Evolutionary conservation across 306 rosid genomes (phyloP).

Genomic region (Neltuma alba): DNA sequence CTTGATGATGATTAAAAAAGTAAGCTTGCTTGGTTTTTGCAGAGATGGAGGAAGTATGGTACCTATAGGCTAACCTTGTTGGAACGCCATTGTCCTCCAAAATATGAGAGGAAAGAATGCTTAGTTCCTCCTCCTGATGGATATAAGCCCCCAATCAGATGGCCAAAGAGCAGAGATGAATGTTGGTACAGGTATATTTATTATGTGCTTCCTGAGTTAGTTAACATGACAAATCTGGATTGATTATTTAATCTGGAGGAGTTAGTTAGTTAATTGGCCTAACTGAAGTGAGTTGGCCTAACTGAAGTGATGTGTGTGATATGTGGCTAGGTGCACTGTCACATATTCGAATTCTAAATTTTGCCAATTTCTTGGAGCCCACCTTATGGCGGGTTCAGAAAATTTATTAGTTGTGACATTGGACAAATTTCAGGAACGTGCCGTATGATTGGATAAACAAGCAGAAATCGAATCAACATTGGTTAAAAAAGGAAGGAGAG

Average conservation of each 20-base stretch:
- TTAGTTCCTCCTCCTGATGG: conserved; percentile 93
- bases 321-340: neutral
- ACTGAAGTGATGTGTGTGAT: neutral
- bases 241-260: neutral
- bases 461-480: conserved; percentile 92
- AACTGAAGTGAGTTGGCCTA: too few relatives aligned
- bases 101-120: conserved; percentile 84
- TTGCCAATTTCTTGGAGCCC: neutral
- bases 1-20: neutral
- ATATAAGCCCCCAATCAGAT: conserved; percentile 85
- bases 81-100: conserved; percentile 97
- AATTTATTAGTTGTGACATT: neutral
- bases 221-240: neutral
- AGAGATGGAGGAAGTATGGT: conserved; percentile 96
- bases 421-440: conserved; percentile 72
- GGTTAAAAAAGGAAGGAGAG: conserved; percentile 97
- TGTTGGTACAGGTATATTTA: conserved; percentile 92
- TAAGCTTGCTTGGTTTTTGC: conserved; percentile 37
- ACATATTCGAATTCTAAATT: neutral
- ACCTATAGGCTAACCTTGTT: conserved; percentile 74
- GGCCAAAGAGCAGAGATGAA: conserved; percentile 93
- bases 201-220: neutral
- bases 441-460: conserved; percentile 98
- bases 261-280: neutral
- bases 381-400: neutral